These are phyloP conservation scores for Cladophialophora immunda DNA, from an alignment of 2,329 filamentous ascomycete species.

Conservation along the genomic window DNA sequence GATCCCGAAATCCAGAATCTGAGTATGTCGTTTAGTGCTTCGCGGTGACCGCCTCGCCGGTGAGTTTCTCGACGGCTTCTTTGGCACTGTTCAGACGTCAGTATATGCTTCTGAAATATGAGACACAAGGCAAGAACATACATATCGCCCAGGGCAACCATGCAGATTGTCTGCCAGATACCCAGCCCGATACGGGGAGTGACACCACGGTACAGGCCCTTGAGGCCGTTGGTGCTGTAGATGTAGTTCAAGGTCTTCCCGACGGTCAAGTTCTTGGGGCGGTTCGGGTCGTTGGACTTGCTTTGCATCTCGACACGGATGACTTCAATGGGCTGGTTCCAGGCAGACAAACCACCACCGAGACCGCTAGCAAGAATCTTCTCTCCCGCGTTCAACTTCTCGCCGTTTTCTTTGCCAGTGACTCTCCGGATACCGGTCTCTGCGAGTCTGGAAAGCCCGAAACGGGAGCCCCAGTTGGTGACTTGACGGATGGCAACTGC, in stretches of 20 bases:
- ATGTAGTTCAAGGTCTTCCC: conserved; percentile 85
- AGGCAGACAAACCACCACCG: conserved; percentile 93
- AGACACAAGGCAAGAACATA: conserved; percentile 60
- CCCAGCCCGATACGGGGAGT: conserved; percentile 91
- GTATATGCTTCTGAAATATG: conserved; percentile 38
- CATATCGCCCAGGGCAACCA: conserved; percentile 99
- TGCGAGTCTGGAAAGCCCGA: conserved; percentile 89
- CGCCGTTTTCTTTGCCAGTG: conserved; percentile 79
- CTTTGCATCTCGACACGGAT: conserved; percentile 99
- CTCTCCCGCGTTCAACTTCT: conserved; percentile 81
- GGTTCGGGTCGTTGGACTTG: conserved; percentile 97
- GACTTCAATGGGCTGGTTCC: conserved; percentile 99
- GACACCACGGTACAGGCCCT: conserved; percentile 95
- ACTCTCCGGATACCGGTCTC: conserved; percentile 84
- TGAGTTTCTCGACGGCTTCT: conserved; percentile 71
- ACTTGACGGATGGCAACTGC: conserved; percentile 98
- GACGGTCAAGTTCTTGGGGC: conserved; percentile 98
- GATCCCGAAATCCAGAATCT: background rate
- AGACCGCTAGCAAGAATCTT: conserved; percentile 88
- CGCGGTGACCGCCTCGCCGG: conserved; percentile 69
- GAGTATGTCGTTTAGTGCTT: conserved; percentile 62
- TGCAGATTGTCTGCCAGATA: conserved; percentile 99
- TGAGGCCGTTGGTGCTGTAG: conserved; percentile 85
- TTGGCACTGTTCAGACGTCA: conserved; percentile 62
- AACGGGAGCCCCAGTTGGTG: conserved; percentile 98